phyloP scores from a whole-genome alignment of 169 alveolate genomes.

The Cystoisospora suis region DNA sequence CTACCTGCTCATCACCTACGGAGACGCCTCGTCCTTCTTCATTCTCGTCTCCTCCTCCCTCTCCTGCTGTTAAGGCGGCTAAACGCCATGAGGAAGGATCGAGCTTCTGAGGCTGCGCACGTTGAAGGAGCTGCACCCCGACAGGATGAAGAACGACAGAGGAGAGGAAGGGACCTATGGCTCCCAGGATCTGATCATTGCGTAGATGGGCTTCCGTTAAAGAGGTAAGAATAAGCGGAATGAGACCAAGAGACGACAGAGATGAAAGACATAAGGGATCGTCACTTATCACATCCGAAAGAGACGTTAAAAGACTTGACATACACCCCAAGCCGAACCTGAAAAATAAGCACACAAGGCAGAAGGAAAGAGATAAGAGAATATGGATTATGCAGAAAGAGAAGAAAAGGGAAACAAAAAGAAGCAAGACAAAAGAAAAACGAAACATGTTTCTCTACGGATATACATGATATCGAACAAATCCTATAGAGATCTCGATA shows the following conservation, averaged over 20 bases:
- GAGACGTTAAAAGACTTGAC: conserved; percentile 33
- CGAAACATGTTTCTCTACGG: too few species aligned
- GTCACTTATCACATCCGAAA: conserved; percentile 49
- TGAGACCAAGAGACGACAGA: conserved; percentile 36
- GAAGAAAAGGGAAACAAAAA: not conserved
- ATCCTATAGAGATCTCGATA: too few species aligned
- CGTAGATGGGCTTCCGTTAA: conserved; percentile 51
- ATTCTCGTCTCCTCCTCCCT: not conserved
- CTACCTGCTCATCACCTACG: too few species aligned
- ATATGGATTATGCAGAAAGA: too few species aligned
- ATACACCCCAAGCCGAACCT: conserved; percentile 62
- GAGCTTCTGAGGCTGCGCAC: not conserved
- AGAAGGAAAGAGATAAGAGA: not conserved
- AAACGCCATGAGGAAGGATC: not conserved
- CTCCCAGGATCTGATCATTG: conserved; percentile 43
- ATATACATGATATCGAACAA: too few species aligned
- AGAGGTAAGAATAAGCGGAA: conserved; percentile 52
- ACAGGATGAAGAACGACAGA: conserved; percentile 50
- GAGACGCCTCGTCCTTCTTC: not conserved
- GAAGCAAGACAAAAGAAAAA: not conserved
- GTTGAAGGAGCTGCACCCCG: conserved; percentile 53
- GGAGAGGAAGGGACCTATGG: conserved; percentile 51
- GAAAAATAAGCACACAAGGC: not conserved
- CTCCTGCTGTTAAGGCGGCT: conserved; percentile 14
- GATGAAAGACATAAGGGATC: conserved; percentile 46